Conservation (phyloP, 2,329 filamentous ascomycete species). For the Nakataea oryzae region DNA sequence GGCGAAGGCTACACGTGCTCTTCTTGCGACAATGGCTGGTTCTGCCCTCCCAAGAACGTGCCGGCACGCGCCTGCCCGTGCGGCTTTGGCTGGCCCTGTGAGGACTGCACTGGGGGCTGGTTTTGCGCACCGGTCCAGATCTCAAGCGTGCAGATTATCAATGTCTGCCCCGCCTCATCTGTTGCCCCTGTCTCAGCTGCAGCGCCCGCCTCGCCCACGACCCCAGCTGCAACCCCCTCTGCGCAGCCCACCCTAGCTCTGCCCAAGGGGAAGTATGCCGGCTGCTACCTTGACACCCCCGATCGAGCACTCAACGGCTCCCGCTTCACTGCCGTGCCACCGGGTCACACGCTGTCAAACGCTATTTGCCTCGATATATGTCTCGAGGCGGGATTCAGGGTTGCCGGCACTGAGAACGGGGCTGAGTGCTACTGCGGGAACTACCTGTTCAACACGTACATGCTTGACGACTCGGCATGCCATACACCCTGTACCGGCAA, state of each 20-base stretch:
- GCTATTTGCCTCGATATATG: constrained; percentile 10
- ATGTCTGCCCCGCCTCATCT: background rate
- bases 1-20: constrained; percentile 23
- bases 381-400: constrained; percentile 7
- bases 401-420: constrained; percentile 11
- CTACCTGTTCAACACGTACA: constrained; percentile 10
- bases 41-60: constrained; percentile 23
- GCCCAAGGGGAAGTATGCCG: constrained; percentile 8
- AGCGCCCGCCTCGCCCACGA: background rate
- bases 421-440: constrained; percentile 13
- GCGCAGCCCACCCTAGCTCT: constrained; percentile 7
- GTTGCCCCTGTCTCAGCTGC: background rate
- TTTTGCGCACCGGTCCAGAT: constrained; percentile 19
- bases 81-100: constrained; percentile 25
- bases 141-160: background rate
- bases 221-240: background rate
- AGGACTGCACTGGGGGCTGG: constrained; percentile 23
- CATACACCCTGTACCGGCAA: constrained; percentile 10
- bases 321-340: constrained; percentile 5
- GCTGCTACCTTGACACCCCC: constrained; percentile 11
- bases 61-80: constrained; percentile 22
- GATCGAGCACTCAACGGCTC: constrained; percentile 9
- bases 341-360: constrained; percentile 9
- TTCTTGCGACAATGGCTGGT: constrained; percentile 24
- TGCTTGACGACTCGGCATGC: constrained; percentile 11